Conservation (phyloP, 2,329 filamentous ascomycete genomes). For the Verticillium tricorpus region DNA sequence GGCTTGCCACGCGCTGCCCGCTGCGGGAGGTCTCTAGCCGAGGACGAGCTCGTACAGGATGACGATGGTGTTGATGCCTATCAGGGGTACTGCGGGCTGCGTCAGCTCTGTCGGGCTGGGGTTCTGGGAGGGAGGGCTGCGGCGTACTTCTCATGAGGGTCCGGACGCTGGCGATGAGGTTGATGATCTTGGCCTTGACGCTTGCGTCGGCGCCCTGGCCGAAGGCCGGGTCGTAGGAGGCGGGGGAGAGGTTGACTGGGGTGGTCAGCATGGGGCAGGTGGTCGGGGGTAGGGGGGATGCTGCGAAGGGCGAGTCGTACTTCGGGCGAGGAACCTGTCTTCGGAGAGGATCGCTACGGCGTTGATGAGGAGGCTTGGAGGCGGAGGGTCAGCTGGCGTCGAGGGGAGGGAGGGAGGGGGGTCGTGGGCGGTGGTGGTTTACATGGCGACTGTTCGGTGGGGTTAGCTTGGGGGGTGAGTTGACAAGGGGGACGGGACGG, state of each 20-base stretch:
- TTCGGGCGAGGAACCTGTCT: conserved; percentile 83
- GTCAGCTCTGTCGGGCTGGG: background rate
- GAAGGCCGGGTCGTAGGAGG: conserved; percentile 70
- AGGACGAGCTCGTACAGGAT: conserved; percentile 79
- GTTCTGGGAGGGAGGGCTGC: background rate
- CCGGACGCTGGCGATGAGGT: conserved; percentile 84
- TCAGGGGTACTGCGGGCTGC: conserved; percentile 66
- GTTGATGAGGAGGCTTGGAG: conserved; percentile 78
- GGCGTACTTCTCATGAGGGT: conserved; percentile 81
- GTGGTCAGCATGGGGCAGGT: background rate
- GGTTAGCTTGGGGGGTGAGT: background rate
- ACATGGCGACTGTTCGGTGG: conserved; percentile 24
- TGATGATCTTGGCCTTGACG: conserved; percentile 81
- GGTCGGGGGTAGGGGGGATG: background rate
- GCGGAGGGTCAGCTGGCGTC: background rate
- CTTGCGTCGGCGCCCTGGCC: conserved; percentile 69
- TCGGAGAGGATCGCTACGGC: conserved; percentile 90
- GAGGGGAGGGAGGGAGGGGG: background rate
- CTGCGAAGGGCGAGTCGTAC: conserved; percentile 19
- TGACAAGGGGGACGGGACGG: background rate
- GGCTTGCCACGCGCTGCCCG: background rate
- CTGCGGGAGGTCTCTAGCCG: conserved; percentile 45
- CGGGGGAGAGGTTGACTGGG: conserved; percentile 68
- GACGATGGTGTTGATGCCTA: conserved; percentile 76
- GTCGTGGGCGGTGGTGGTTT: background rate